Conservation (phyloP, 345 rosid genomes). For the Excoecaria cochinchinensis region DNA sequence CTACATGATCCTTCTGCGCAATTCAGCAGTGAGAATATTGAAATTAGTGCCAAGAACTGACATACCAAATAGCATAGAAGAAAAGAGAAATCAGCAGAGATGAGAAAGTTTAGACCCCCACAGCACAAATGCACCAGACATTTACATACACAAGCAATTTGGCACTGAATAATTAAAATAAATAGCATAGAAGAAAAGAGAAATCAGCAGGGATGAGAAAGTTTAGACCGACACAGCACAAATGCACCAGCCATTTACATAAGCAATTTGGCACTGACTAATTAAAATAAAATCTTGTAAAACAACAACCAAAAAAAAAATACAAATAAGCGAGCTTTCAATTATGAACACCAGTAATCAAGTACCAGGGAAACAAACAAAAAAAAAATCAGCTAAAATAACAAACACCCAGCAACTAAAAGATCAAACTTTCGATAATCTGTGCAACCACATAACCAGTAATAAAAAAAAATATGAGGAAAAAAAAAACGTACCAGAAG, state of each 20-base stretch:
- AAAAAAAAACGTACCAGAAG: conserved; percentile 61
- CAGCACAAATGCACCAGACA: background rate
- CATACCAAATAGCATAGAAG: background rate
- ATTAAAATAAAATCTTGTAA: background rate
- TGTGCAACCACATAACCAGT: background rate
- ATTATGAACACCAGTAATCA: background rate
- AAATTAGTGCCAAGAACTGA: background rate
- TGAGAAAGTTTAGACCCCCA: background rate
- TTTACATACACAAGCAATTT: background rate
- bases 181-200: conserved; percentile 1
- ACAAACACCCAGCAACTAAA: background rate
- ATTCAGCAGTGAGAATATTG: background rate
- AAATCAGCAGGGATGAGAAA: background rate
- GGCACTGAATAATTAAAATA: background rate
- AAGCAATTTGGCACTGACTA: background rate
- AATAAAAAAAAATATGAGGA: background rate
- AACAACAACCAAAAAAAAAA: background rate
- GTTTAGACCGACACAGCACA: background rate
- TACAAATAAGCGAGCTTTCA: background rate
- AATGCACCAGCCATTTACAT: background rate
- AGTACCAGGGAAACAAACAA: background rate
- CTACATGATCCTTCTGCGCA: background rate
- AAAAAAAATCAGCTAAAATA: background rate
- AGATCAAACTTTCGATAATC: background rate
- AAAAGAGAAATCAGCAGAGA: background rate